Evolutionary conservation across 1,284 basidiomycete species (phyloP), one percentile per base, ranked within the genome.

Genomic region (Athelia psychrophila): DNA sequence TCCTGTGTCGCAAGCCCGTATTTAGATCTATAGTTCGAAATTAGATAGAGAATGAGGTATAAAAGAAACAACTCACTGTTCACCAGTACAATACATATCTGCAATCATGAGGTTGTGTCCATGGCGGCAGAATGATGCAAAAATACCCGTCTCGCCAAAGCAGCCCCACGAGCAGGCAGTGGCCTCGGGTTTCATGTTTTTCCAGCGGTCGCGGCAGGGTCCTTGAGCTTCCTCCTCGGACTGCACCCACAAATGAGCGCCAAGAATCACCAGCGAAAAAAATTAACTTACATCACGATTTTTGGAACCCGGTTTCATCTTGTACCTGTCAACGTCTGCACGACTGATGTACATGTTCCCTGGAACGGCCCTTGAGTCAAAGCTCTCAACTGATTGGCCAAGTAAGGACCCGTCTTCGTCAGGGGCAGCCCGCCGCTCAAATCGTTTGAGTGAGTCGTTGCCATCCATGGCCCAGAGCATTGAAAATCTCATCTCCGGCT

Each of bases 61-160:
- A 30, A 6, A 13, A 6, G 27, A 30, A 30, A 6, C 6, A 30
- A 51, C 56, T 38, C 25, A 63, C 61, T 60, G 44, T 47, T 63
- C 59, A 1, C 60, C 59, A 23, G 60, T 63, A 8, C 44, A 20
- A 0, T 61, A 51, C 62, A 64, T 64, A 42, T 64, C 59, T 0
- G 49, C 52, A 16, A 57, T 23, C 6, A 55, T 12, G 3, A 64
- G 40, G 1, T 55, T 52, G 36, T 58, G 56, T 6, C 60, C 56
- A 30, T 63, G 58, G 3, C 57, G 48, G 51, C 59, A 62, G 3
- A 58, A 33, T 10, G 33, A 32, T 1, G 58, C 20, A 32, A 63
- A 60, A 5, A 58, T 35, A 1, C 59, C 58, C 0, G 58, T 59
- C 44, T 58, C 55, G n/a, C 60, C 51, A 24, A 57, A 61, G 60